These are phyloP conservation scores for Ramalina peruviana DNA, from an alignment of 495 filamentous ascomycete species.

Conservation along the genomic window DNA sequence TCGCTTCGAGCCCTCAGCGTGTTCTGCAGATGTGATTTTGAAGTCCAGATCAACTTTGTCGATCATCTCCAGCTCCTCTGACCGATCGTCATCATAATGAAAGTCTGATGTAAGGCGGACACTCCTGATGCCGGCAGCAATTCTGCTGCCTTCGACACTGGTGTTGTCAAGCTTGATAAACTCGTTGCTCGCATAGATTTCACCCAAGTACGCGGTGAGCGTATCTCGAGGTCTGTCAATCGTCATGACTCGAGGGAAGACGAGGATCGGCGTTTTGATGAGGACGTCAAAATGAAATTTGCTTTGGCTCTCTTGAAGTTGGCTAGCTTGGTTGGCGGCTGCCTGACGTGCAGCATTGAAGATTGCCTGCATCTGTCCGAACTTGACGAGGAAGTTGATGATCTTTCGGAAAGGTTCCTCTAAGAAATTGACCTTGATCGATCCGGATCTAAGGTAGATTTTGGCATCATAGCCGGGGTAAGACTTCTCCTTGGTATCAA, in stretches of 20 bases:
- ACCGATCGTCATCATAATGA: slow-evolving; percentile 55
- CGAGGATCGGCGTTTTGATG: slow-evolving; percentile 86
- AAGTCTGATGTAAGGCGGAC: slow-evolving; percentile 83
- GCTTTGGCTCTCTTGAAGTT: slow-evolving; percentile 77
- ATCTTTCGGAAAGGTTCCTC: slow-evolving; percentile 98
- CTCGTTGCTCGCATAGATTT: slow-evolving; percentile 90
- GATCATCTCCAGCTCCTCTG: slow-evolving; percentile 87
- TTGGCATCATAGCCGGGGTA: slow-evolving; percentile 96
- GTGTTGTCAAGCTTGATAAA: slow-evolving; percentile 57
- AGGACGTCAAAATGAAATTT: slow-evolving; percentile 89
- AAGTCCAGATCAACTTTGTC: slow-evolving; percentile 92
- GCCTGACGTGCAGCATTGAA: slow-evolving; percentile 95
- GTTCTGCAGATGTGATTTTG: slow-evolving; percentile 78
- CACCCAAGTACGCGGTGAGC: slow-evolving; percentile 84
- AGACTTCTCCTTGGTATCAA: slow-evolving; percentile 54
- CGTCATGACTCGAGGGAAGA: slow-evolving; percentile 65
- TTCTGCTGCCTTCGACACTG: slow-evolving; percentile 68
- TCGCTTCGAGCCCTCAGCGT: slow-evolving; percentile 58
- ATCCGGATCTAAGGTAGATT: slow-evolving; percentile 76
- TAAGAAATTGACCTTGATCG: slow-evolving; percentile 89
- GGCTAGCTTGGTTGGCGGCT: slow-evolving; percentile 84
- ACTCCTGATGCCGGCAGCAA: slow-evolving; percentile 82
- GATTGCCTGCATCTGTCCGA: slow-evolving; percentile 98
- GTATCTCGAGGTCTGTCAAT: slow-evolving; percentile 57
- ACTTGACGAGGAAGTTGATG: slow-evolving; percentile 92